phyloP scores from a whole-genome alignment of 371 early-diverging fungal genomes.

The Haplosporangium sp. region DNA sequence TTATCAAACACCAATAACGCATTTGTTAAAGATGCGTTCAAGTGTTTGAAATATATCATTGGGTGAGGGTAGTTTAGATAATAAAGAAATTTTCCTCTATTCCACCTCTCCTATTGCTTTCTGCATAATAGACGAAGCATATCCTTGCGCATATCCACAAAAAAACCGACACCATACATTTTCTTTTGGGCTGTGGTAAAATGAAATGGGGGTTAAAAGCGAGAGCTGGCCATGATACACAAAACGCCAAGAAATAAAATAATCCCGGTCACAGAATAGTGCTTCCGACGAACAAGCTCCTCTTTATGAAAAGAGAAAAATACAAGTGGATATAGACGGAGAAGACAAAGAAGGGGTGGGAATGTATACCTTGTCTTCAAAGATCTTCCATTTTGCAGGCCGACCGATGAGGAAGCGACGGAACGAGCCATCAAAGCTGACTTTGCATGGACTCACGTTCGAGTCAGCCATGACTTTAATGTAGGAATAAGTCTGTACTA shows the following conservation, averaged over 20 bases:
- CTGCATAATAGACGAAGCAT: not conserved
- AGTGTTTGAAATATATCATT: not conserved
- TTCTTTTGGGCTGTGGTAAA: not conserved
- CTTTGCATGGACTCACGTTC: conserved; percentile 42
- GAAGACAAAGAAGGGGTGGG: not conserved
- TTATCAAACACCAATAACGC: not conserved
- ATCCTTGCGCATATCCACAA: too few relatives aligned
- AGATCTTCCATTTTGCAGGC: conserved; percentile 36
- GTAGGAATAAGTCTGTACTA: too few relatives aligned
- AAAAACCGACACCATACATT: not conserved
- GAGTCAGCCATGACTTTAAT: conserved; percentile 24
- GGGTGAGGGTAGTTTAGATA: not conserved
- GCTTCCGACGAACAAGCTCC: too few relatives aligned
- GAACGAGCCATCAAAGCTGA: conserved; percentile 40
- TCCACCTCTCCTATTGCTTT: too few relatives aligned
- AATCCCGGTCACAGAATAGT: conserved; percentile 1
- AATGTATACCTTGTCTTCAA: conserved; percentile 42
- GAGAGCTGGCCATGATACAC: not conserved
- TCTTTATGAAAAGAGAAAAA: too few relatives aligned
- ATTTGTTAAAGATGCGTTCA: not conserved
- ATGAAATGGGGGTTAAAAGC: not conserved
- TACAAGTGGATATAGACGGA: not conserved
- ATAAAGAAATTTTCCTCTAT: too few relatives aligned
- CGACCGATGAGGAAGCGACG: conserved; percentile 39
- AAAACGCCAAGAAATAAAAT: conserved; percentile 6